These are phyloP conservation scores for Penicillium pulvis DNA, from an alignment of 495 filamentous ascomycete genomes.

Conservation along the genomic window DNA sequence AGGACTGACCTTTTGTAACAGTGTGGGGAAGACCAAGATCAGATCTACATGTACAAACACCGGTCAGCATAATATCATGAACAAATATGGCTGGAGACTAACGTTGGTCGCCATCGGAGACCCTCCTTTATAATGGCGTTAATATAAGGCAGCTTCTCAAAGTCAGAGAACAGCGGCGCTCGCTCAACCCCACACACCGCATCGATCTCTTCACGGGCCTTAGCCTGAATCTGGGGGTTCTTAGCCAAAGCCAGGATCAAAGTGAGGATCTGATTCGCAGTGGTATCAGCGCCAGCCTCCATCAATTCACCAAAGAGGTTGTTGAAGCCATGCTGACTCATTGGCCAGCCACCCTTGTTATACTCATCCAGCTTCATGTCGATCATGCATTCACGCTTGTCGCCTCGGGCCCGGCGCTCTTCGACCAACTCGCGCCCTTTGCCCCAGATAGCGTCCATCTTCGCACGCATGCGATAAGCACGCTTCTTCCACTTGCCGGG, in stretches of 20 bases:
- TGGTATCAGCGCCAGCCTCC: conserved; percentile 54
- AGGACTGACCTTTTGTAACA: conserved; percentile 8
- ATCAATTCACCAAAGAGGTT: conserved; percentile 41
- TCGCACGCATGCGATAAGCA: too few relatives aligned
- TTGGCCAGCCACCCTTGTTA: conserved; percentile 34
- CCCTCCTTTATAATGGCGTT: conserved; percentile 41
- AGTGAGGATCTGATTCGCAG: conserved; percentile 32
- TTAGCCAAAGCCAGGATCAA: conserved; percentile 49
- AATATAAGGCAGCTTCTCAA: conserved; percentile 43
- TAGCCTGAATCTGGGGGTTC: conserved; percentile 39
- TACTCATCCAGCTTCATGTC: conserved; percentile 47
- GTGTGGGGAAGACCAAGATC: conserved; percentile 35
- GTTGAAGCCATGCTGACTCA: conserved; percentile 27
- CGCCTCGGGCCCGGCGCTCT: conserved; percentile 15
- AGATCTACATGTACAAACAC: conserved; percentile 14
- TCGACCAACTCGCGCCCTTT: conserved; percentile 2
- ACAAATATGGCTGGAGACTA: too few relatives aligned
- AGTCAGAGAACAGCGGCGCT: conserved; percentile 40
- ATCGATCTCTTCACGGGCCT: conserved; percentile 38
- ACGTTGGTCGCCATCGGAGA: conserved; percentile 35
- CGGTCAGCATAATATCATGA: too few relatives aligned
- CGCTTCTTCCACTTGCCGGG: conserved; percentile 31
- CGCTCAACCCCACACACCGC: conserved; percentile 31
- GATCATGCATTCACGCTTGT: conserved; percentile 35
- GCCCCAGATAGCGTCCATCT: too few relatives aligned